Evolutionary conservation across 768 basidiomycete species (phyloP), one percentile per base, ranked within the genome.

Genomic region (Pleurotus salmoneostramineus): DNA sequence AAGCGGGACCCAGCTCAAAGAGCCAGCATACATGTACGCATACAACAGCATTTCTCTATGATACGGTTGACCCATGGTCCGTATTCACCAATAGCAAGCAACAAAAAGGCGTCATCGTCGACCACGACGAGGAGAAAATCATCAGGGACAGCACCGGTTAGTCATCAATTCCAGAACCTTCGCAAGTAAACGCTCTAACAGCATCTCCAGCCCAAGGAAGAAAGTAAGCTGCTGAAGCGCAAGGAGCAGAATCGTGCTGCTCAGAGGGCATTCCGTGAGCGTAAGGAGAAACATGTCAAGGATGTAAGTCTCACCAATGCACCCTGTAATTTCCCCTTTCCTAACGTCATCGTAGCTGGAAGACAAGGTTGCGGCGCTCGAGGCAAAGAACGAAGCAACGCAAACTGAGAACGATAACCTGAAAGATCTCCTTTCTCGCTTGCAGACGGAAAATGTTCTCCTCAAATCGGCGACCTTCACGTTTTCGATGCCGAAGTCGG

Each of bases 181-280:
- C 52, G 14, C 31, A 42, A 55, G 21, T 31, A 35, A 44, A 48
- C 45, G 17, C 32, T 14, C 46, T 65, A 59, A 60, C 62, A 49
- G 63, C 62, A 57, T 57, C 45, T 46, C 3, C 48, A 75, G 72
- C 64, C 67, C 35, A 78, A 91, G 72, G 92, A 95, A 62, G 91
- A 93, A 65, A 71, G 79, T 4, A 83, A 91, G 21, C 72, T 93
- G 4, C 60, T 91, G 62, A 95, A 96, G 68, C 87, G 96, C 61
- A 98, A 98, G 74, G 92, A 98, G 65, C 96, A 98, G 74, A 99
- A 99, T 65, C 81, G 96, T 56, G 94, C 95, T 3, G 96, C 96
- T 5, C 97, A 99, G 72, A 87, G 96, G 55, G 96, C 96, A 1
- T 99, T 99, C 77, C 79, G 96, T 56, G 97, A 98, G 72, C 83